Conservation (phyloP, 768 basidiomycete species). For the Myochromella boudieri region DNA sequence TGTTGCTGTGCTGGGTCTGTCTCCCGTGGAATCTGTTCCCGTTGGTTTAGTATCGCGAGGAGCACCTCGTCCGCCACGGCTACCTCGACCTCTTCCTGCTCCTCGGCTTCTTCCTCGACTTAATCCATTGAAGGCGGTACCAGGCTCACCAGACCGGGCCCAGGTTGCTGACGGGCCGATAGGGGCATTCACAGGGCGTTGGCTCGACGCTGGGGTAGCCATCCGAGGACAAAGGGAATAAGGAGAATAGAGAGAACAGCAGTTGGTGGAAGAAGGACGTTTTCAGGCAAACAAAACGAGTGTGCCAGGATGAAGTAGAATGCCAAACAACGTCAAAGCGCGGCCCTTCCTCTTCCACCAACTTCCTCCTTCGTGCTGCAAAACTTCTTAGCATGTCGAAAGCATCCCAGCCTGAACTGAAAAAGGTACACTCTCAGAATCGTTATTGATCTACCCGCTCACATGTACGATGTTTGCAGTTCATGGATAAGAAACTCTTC, state of each 20-base stretch:
- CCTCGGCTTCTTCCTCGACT: slow-evolving; percentile 35
- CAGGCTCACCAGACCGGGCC: slow-evolving; percentile 45
- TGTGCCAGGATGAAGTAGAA: background rate
- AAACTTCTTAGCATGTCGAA: slow-evolving; percentile 67
- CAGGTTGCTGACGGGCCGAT: slow-evolving; percentile 36
- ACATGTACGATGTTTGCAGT: slow-evolving; percentile 45
- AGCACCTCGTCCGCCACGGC: slow-evolving; percentile 34
- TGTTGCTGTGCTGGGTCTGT: slow-evolving; percentile 16
- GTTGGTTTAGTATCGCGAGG: slow-evolving; percentile 19
- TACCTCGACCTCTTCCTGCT: slow-evolving; percentile 28
- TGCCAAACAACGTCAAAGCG: slow-evolving; percentile 40
- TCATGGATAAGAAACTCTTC: slow-evolving; percentile 98
- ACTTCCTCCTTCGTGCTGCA: slow-evolving; percentile 5
- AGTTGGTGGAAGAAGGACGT: background rate
- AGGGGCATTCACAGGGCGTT: slow-evolving; percentile 22
- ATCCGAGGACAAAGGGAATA: slow-evolving; percentile 26
- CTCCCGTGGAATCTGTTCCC: slow-evolving; percentile 19
- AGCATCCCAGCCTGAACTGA: slow-evolving; percentile 95
- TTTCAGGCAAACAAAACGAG: background rate
- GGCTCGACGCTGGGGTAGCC: slow-evolving; percentile 40
- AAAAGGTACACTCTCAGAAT: slow-evolving; percentile 68
- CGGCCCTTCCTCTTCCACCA: slow-evolving; percentile 8
- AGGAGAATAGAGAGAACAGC: background rate
- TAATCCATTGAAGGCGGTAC: slow-evolving; percentile 46
- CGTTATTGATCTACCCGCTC: slow-evolving; percentile 1